These are phyloP conservation scores for Neurospora sp. DNA, from an alignment of 495 filamentous ascomycete species.

Conservation along the genomic window DNA sequence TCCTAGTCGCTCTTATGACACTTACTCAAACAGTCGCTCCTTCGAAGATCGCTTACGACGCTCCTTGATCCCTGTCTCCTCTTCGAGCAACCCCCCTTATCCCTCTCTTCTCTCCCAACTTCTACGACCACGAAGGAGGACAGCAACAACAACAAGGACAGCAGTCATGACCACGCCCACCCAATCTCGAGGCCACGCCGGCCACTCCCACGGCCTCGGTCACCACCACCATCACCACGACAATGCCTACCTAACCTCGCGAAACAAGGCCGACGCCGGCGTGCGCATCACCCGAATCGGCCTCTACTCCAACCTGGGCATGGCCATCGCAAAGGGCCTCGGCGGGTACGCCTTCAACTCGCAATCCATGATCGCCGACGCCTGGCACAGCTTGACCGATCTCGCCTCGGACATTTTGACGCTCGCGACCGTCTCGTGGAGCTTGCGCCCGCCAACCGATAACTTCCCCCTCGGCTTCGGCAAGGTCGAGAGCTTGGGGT, in stretches of 20 bases:
- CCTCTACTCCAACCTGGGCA: slow-evolving; percentile 80
- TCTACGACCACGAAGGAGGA: background rate
- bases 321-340: slow-evolving; percentile 87
- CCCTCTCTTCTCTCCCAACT: slow-evolving; percentile 3
- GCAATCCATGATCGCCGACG: slow-evolving; percentile 87
- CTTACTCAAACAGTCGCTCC: slow-evolving; percentile 16
- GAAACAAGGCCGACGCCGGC: slow-evolving; percentile 84
- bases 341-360: slow-evolving; percentile 93
- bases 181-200: slow-evolving; percentile 32
- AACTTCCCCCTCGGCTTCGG: slow-evolving; percentile 86
- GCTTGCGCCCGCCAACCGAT: slow-evolving; percentile 68
- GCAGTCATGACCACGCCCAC: slow-evolving; percentile 23
- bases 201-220: slow-evolving; percentile 34
- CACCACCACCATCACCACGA: slow-evolving; percentile 61
- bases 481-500: slow-evolving; percentile 93
- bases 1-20: slow-evolving; percentile 21
- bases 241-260: slow-evolving; percentile 80
- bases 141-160: slow-evolving; percentile 13
- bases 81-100: slow-evolving; percentile 4
- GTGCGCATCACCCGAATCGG: slow-evolving; percentile 92
- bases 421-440: slow-evolving; percentile 85
- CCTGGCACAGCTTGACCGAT: slow-evolving; percentile 89
- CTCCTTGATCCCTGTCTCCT: slow-evolving; percentile 6
- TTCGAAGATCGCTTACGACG: slow-evolving; percentile 15
- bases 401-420: slow-evolving; percentile 91